Evolutionary conservation across 768 basidiomycete genomes (phyloP), one percentile per base, ranked within the genome.

Genomic region (Suillus americanus): DNA sequence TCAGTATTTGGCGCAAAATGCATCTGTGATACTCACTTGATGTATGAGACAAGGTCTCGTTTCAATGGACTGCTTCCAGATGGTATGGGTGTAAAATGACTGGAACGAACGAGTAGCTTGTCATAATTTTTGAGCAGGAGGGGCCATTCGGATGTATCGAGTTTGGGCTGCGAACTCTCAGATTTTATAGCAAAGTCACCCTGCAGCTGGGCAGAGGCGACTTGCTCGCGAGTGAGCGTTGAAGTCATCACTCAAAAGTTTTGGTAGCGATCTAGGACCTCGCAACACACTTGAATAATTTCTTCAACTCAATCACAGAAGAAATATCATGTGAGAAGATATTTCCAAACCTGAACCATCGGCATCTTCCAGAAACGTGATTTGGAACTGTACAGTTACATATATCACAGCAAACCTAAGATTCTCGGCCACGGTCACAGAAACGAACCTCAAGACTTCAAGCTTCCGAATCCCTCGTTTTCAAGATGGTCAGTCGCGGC

Each of bases 61-160:
- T 97, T 99, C 71, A 99, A 81, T 50, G 97, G 97, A 70, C 90
- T 93, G 75, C 90, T 94, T 46, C 97, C 97, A 25, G 89, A 85
- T 33, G 96, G 95, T 72, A 99, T 97, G 64, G 97, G 97, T 10
- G 97, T 99, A 79, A 98, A 99, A 82, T 99, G 97, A 65, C 92
- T 90, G 37, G 95, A 96, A 63, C 97, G 90, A 71, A 95, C 87
- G 64, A 97, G 89, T 23, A 97, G 82, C 76, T 97, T 97, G 85
- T 98, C 97, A 78, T 99, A 99, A 78, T 99, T 98, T 86, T 98
- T 99, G 64, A 99, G 85, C 5, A 99, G 86, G 10, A 99, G 83
- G 41, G 97, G 97, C 97, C 97, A 99, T 79, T 98, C 85, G 0
- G 95, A 97, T 23, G 97, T 99, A 75, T 99, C 94, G 37, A 97